A percentile compares a stretch with the other conserved stretches of the same genome.
phyloP scores from a whole-genome alignment of 1,139 yeast species.

The Debaryomyces sp. region DNA sequence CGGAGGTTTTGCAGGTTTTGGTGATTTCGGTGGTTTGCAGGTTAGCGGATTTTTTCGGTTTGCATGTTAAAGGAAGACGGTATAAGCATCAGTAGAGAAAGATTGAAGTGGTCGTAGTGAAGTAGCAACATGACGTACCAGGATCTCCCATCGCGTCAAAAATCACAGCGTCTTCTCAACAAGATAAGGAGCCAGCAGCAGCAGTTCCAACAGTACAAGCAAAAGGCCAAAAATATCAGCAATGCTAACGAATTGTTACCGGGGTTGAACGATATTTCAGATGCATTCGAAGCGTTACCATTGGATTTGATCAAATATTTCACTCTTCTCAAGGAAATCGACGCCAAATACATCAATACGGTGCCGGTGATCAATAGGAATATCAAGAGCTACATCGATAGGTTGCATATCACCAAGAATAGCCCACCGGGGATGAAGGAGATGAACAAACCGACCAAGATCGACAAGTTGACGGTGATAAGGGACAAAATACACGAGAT shows the following conservation, averaged over 20 bases:
- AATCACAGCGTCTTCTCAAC: constrained; percentile 49
- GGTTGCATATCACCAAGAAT: constrained; percentile 30
- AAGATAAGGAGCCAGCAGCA: constrained; percentile 30
- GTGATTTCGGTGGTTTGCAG: not conserved
- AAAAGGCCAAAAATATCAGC: constrained; percentile 34
- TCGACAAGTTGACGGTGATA: constrained; percentile 33
- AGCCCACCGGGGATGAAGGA: constrained; percentile 7
- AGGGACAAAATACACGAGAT: constrained; percentile 62
- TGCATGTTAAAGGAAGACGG: no score
- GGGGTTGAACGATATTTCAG: constrained; percentile 89
- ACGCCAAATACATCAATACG: constrained; percentile 84
- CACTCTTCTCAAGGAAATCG: constrained; percentile 88
- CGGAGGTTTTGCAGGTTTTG: not conserved
- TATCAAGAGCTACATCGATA: constrained; percentile 57
- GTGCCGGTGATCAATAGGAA: constrained; percentile 66
- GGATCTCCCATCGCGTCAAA: constrained; percentile 50
- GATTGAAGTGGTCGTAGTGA: not conserved
- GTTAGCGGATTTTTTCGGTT: not conserved
- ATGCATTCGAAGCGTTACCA: constrained; percentile 91
- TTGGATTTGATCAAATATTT: constrained; percentile 80
- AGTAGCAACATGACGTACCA: constrained; percentile 28
- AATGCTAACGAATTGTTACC: constrained; percentile 61
- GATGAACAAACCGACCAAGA: constrained; percentile 11
- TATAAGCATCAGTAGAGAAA: no score
- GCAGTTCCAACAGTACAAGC: constrained; percentile 38